phyloP scores from a whole-genome alignment of 2,329 filamentous ascomycete species.

The Colletotrichum sp. region DNA sequence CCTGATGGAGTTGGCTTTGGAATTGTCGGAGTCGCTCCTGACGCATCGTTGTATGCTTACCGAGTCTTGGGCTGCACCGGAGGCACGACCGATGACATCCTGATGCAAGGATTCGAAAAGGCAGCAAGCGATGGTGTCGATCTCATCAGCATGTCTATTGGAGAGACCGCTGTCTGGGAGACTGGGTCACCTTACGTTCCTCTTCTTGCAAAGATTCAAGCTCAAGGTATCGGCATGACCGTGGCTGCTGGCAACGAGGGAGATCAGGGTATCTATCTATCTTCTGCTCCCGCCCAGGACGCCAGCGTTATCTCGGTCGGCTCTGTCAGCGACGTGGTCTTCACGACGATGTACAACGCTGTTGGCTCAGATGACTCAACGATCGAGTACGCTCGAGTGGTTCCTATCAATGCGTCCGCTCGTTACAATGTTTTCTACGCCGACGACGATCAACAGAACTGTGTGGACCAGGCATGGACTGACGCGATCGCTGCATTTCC shows the following conservation, averaged over 20 bases:
- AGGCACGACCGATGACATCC: constrained; percentile 4
- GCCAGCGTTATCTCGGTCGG: constrained; percentile 1
- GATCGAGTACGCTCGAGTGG: constrained; percentile 5
- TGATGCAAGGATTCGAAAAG: constrained; percentile 8
- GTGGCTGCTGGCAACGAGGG: constrained; percentile 9
- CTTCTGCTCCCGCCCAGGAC: constrained; percentile 1
- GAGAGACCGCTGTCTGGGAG: constrained; percentile 5
- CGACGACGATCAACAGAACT: constrained; percentile 5
- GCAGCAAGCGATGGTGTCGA: constrained; percentile 9
- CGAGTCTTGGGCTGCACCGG: neutral
- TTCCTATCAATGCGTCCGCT: neutral
- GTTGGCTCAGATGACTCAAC: constrained; percentile 5
- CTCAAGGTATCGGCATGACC: constrained; percentile 9
- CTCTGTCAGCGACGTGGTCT: constrained; percentile 2
- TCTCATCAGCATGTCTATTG: constrained; percentile 14
- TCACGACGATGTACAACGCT: constrained; percentile 9
- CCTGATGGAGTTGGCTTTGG: constrained; percentile 3
- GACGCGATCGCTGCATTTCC: constrained; percentile 1
- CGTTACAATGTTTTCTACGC: constrained; percentile 3
- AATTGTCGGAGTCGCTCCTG: constrained; percentile 31
- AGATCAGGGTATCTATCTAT: neutral
- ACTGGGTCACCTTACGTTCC: neutral
- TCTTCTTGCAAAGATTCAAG: constrained; percentile 5
- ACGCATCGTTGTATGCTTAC: constrained; percentile 31
- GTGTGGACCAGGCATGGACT: neutral